phyloP scores from a whole-genome alignment of 2,329 filamentous ascomycete genomes.

The Colletotrichum siamense region DNA sequence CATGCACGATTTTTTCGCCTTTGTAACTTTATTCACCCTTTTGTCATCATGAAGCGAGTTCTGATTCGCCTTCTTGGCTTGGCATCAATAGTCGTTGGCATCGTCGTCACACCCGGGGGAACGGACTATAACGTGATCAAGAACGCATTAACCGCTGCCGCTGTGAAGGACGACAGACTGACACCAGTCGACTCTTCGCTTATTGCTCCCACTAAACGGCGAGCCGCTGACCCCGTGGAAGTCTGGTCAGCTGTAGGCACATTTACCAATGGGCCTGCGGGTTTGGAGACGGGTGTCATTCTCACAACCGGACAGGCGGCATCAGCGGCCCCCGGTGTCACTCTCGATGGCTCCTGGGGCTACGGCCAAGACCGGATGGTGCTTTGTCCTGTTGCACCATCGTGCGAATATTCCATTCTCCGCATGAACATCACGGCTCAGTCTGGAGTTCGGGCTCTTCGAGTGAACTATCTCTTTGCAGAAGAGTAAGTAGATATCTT shows the following conservation, averaged over 20 bases:
- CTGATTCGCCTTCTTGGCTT: accelerated
- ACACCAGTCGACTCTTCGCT: not conserved
- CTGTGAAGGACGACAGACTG: not conserved
- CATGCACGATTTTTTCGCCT: not conserved
- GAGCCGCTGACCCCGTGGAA: not conserved
- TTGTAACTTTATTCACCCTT: not conserved
- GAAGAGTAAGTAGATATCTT: not conserved
- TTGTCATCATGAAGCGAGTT: not conserved
- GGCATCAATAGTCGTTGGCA: accelerated
- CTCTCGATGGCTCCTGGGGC: not conserved
- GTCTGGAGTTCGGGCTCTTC: not conserved
- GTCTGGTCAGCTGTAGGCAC: not conserved
- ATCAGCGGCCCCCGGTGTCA: not conserved
- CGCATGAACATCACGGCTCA: not conserved
- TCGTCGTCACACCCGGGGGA: not conserved
- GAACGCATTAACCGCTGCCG: not conserved
- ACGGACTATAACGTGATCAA: not conserved
- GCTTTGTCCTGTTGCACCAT: not conserved
- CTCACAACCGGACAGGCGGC: not conserved
- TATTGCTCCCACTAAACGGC: not conserved
- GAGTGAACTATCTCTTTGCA: not conserved
- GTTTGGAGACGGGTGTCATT: not conserved
- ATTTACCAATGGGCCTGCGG: not conserved
- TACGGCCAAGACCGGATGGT: not conserved
- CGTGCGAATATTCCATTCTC: not conserved